Conservation (phyloP, 768 basidiomycete genomes). For the Podaxis sp. region DNA sequence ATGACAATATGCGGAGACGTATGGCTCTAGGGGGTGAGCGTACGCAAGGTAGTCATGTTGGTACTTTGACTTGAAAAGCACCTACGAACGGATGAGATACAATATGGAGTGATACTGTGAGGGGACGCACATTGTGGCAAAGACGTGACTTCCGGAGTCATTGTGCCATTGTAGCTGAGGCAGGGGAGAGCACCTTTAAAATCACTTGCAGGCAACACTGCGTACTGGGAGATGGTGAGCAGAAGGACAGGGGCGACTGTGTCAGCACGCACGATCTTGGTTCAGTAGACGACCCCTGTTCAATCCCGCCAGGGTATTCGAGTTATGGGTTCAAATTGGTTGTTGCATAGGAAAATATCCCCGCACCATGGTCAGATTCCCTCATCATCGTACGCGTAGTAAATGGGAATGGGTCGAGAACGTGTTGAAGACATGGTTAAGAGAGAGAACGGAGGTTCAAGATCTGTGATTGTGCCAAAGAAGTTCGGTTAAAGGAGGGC, state of each 20-base stretch:
- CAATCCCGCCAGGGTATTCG: too few relatives aligned
- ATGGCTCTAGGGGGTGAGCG: too few relatives aligned
- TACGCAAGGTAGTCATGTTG: slow-evolving; percentile 32
- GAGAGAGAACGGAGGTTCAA: slow-evolving; percentile 53
- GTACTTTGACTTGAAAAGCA: slow-evolving; percentile 81
- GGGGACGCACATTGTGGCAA: slow-evolving; percentile 75
- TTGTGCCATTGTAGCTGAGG: slow-evolving; percentile 26
- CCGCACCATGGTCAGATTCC: slow-evolving; percentile 86
- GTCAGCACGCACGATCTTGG: too few relatives aligned
- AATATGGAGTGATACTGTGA: neutral
- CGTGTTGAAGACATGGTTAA: slow-evolving; percentile 62
- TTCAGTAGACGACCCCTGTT: too few relatives aligned
- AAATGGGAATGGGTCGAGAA: slow-evolving; percentile 89
- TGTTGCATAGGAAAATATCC: slow-evolving; percentile 53
- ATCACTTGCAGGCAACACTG: slow-evolving; percentile 25
- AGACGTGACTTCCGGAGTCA: slow-evolving; percentile 37
- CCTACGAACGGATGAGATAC: slow-evolving; percentile 38
- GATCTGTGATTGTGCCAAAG: slow-evolving; percentile 75
- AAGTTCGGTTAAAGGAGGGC: slow-evolving; percentile 57
- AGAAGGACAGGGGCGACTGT: neutral
- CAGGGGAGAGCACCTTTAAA: slow-evolving; percentile 31
- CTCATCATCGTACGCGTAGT: slow-evolving; percentile 93
- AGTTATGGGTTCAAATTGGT: too few relatives aligned
- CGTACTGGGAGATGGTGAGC: slow-evolving; percentile 48
- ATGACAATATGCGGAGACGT: too few relatives aligned